Conservation (phyloP, 768 basidiomycete species). For the Termitomyces sp. region DNA sequence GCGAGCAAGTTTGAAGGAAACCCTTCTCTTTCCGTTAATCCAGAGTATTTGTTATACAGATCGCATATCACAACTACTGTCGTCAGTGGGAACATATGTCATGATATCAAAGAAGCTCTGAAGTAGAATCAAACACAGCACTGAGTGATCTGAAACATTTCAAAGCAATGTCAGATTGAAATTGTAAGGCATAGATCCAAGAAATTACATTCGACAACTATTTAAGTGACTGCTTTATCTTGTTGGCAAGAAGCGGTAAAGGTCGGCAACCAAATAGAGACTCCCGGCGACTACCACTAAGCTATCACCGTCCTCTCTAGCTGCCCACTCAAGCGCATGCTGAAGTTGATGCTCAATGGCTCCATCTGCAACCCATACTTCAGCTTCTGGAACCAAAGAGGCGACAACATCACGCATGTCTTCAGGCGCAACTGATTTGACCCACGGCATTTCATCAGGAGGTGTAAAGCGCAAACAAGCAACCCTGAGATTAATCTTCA, state of each 20-base stretch:
- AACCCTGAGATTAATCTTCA: slow-evolving; percentile 34
- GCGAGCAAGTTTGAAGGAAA: no score
- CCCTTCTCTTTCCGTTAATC: no score
- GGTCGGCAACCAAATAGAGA: slow-evolving; percentile 90
- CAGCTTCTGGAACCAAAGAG: slow-evolving; percentile 35
- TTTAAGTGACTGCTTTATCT: neutral
- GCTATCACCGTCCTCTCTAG: slow-evolving; percentile 37
- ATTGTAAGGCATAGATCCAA: neutral
- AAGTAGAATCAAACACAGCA: neutral
- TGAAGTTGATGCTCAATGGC: slow-evolving; percentile 15
- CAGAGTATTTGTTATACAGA: neutral
- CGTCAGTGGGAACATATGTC: neutral
- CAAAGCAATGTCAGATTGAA: neutral
- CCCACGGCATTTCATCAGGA: slow-evolving; percentile 95
- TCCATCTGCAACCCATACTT: slow-evolving; percentile 37
- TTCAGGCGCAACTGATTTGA: slow-evolving; percentile 51
- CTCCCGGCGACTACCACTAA: slow-evolving; percentile 83
- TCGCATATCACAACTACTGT: neutral
- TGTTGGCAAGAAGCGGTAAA: slow-evolving; percentile 54
- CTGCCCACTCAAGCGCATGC: slow-evolving; percentile 40
- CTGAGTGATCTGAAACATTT: neutral
- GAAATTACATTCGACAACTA: neutral
- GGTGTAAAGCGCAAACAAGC: slow-evolving; percentile 62
- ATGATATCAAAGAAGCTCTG: neutral
- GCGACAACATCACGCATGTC: slow-evolving; percentile 43